Evolutionary conservation across 495 filamentous ascomycete genomes (phyloP), one percentile per base, ranked within the genome.

Genomic region (Talaromyces thailandensis): DNA sequence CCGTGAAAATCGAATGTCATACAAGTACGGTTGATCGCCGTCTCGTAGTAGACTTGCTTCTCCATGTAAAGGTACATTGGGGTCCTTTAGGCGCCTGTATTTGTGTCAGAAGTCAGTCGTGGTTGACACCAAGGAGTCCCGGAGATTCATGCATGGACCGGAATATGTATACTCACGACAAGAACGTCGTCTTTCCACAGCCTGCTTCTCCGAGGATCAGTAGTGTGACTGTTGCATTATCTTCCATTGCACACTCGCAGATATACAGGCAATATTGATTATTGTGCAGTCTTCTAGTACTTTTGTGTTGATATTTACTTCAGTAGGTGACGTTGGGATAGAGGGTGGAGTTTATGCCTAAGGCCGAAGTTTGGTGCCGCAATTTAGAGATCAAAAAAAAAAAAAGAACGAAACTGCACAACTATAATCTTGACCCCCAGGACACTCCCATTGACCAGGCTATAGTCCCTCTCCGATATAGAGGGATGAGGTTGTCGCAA

Each of bases 121-220:
- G n/a, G n/a, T 9, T n/a, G 61, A 26, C 18, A 56, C 28, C 6
- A 43, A n/a, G n/a, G n/a, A n/a, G n/a, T n/a, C n/a, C n/a, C n/a
- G 24, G 28, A 37, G 7, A 31, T 31, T 52, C 16, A 56, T 12
- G 12, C 12, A 12, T 37, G 32, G 12, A 37, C 11, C 29, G 29
- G 29, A n/a, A 28, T 68, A 66, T 35, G 73, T 76, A 40, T 62
- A 86, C 90, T 73, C 74, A 95, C 92, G 91, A 92, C 69, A 96
- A 71, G 69, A 96, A 94, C 14, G 88, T 93, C 11, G 90, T 88
- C 72, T 96, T 96, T 29, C 92, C 92, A 67, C 90, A 89, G 67
- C 82, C 83, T 53, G 84, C 72, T 69, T 96, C 92, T 62, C 92
- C 92, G 5, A 96, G 77, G 0, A 96, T 78, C 16, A 96, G 79